Evolutionary conservation across 2,329 filamentous ascomycete genomes (phyloP).

Genomic region (Arthrocladium fulminans): DNA sequence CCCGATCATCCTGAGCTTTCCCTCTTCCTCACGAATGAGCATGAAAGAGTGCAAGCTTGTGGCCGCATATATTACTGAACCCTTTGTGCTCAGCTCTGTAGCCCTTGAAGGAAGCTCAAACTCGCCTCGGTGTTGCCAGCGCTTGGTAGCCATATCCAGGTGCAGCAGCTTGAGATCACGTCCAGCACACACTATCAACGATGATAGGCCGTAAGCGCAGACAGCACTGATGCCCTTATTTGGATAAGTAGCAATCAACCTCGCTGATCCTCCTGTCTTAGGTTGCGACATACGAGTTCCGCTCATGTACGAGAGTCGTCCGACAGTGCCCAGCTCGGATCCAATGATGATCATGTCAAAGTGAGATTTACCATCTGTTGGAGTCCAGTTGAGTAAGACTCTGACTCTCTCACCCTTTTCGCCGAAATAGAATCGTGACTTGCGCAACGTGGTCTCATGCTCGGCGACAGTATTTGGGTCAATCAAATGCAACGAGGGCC

Average conservation of each 20-base stretch:
- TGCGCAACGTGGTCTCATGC: background rate
- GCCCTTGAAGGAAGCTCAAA: slow-evolving; percentile 41
- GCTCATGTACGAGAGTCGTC: slow-evolving; percentile 1
- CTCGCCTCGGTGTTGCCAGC: slow-evolving; percentile 33
- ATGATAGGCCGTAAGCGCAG: slow-evolving; percentile 34
- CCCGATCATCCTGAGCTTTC: slow-evolving; percentile 28
- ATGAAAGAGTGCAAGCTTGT: slow-evolving; percentile 47
- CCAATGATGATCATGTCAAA: slow-evolving; percentile 22
- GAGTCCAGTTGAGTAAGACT: slow-evolving; percentile 18
- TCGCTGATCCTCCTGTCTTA: background rate
- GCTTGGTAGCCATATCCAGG: slow-evolving; percentile 33
- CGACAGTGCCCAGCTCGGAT: slow-evolving; percentile 7
- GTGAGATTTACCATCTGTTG: slow-evolving; percentile 15
- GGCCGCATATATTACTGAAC: slow-evolving; percentile 44
- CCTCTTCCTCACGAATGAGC: slow-evolving; percentile 26
- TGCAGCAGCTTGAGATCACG: slow-evolving; percentile 36
- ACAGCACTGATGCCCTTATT: slow-evolving; percentile 12
- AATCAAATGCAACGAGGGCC: slow-evolving; percentile 1
- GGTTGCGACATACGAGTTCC: slow-evolving; percentile 1
- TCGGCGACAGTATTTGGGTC: background rate
- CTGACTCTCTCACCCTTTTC: slow-evolving; percentile 16
- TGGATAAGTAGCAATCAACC: slow-evolving; percentile 3
- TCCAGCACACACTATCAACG: slow-evolving; percentile 39
- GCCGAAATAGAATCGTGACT: slow-evolving; percentile 5
- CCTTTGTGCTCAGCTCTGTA: slow-evolving; percentile 40